Conservation (phyloP, 306 rosid genomes). For the Rubus idaeus region DNA sequence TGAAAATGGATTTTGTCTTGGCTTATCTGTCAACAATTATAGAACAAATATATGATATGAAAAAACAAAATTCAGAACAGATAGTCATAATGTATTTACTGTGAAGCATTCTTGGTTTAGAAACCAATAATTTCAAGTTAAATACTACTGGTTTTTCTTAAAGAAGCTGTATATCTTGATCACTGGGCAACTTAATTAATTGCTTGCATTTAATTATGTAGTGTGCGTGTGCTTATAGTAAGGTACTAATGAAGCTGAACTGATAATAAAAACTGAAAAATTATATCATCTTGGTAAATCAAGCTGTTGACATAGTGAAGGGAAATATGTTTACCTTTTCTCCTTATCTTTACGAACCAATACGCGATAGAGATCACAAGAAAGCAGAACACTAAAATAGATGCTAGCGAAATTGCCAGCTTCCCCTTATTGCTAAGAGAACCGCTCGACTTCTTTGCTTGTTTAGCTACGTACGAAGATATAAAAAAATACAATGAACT, state of each 20-base stretch:
- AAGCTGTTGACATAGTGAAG: neutral
- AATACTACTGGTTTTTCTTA: neutral
- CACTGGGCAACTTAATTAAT: too few species aligned
- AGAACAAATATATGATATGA: neutral
- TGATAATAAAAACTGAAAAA: neutral
- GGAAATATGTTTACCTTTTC: slow-evolving; percentile 16
- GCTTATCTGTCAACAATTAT: neutral
- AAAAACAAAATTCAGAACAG: too few species aligned
- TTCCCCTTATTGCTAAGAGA: slow-evolving; percentile 8
- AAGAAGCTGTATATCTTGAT: neutral
- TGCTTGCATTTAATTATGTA: neutral
- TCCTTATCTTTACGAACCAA: slow-evolving; percentile 9
- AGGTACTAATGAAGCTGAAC: neutral
- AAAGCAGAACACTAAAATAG: neutral
- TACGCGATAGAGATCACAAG: neutral
- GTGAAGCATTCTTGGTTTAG: too few species aligned
- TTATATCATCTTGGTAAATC: neutral
- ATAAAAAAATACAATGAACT: neutral
- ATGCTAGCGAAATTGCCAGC: slow-evolving; percentile 11
- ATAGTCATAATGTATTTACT: too few species aligned
- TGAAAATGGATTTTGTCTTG: neutral
- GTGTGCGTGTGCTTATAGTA: neutral
- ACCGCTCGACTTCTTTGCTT: slow-evolving; percentile 15
- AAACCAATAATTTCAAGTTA: too few species aligned
- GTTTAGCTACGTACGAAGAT: slow-evolving; percentile 25